Percentiles rank a stretch among this genome's conserved stretches.
Conservation (phyloP, 2,329 filamentous ascomycete genomes). For the Nannizzia gypsea region DNA sequence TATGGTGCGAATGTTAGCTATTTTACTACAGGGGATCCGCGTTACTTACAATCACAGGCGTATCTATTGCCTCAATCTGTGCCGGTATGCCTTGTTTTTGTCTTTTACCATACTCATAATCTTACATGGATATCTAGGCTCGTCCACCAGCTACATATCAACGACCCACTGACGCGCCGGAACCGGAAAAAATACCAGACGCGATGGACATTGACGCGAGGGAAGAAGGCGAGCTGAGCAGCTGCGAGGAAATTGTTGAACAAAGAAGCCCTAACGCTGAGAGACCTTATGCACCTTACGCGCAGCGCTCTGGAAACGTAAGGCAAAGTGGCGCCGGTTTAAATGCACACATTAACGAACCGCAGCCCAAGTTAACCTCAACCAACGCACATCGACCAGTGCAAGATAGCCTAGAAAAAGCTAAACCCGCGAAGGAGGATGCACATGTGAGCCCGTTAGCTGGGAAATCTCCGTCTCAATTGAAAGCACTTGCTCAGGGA, state of each 20-base stretch:
- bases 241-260: conserved; percentile 39
- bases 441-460: background rate
- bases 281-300: background rate
- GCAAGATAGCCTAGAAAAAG: background rate
- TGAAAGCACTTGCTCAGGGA: conserved; percentile 45
- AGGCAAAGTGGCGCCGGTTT: background rate
- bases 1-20: background rate
- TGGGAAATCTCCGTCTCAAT: conserved; percentile 26
- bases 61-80: background rate
- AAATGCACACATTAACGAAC: background rate
- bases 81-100: background rate
- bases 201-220: conserved; percentile 33
- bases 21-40: background rate
- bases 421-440: background rate
- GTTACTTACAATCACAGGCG: background rate
- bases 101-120: background rate
- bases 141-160: background rate
- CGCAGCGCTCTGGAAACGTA: background rate
- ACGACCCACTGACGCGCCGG: background rate
- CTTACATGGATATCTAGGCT: background rate
- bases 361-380: background rate
- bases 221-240: conserved; percentile 70
- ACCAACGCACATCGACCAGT: background rate
- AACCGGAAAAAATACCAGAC: background rate
- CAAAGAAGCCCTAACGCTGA: conserved; percentile 4